Evolutionary conservation across 805 yeast genomes (phyloP).

Genomic region (Maudiozyma turicensis): DNA sequence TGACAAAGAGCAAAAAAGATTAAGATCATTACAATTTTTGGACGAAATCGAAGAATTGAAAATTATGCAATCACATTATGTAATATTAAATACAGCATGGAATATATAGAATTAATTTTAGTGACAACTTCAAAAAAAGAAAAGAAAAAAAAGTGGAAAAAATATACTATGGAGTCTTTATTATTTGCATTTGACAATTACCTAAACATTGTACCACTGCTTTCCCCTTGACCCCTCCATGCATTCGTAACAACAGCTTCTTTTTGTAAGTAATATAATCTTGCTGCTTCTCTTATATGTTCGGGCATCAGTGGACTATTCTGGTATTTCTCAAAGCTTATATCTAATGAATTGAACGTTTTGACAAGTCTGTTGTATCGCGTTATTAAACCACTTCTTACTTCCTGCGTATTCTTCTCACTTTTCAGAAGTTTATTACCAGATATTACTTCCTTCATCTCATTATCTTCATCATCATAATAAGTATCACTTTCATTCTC

Average conservation of each 20-base stretch:
- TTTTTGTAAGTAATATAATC: slow-evolving; percentile 58
- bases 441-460: slow-evolving; percentile 11
- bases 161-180: no score
- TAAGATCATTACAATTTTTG: slow-evolving; percentile 40
- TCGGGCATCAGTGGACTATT: slow-evolving; percentile 66
- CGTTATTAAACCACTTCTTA: slow-evolving; percentile 22
- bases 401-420: slow-evolving; percentile 19
- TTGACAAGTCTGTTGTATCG: slow-evolving; percentile 24
- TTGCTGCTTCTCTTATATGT: slow-evolving; percentile 83
- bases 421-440: slow-evolving; percentile 20
- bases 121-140: not conserved
- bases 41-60: slow-evolving; percentile 53
- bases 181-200: no score
- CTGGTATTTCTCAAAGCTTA: slow-evolving; percentile 29
- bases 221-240: slow-evolving; percentile 65
- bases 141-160: no score
- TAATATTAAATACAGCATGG: slow-evolving; percentile 30
- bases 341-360: slow-evolving; percentile 23
- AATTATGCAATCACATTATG: slow-evolving; percentile 44
- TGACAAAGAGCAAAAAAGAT: slow-evolving; percentile 31
- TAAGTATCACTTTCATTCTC: slow-evolving; percentile 23
- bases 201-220: slow-evolving; percentile 62
- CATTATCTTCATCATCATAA: slow-evolving; percentile 25
- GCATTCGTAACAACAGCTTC: slow-evolving; percentile 52
- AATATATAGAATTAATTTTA: not conserved